Evolutionary conservation across 352 stramenopile species (phyloP), one percentile per base, ranked within the genome.

Genomic region (Aphanomyces stellatus): DNA sequence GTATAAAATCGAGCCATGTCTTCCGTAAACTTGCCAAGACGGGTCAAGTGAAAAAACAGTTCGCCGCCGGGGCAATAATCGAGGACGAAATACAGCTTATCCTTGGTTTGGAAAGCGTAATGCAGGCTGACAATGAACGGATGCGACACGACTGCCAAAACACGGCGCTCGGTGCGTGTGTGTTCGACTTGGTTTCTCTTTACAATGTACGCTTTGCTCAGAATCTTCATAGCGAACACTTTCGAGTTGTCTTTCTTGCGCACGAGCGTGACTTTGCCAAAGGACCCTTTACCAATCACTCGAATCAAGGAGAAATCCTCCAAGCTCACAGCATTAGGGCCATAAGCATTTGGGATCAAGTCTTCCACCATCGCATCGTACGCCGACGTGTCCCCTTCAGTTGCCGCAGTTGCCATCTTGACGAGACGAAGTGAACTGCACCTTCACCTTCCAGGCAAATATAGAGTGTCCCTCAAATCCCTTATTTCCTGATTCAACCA

Each of bases 31-130:
- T 96, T 89, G 74, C 95, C 84, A 78, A 98, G 96, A 40, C 91
- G 81, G 42, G 87, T 98, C 10, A 99, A 76, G 76, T 99, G 95
- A 78, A 98, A 98, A 73, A 99, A 99, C 31, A 99, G 81, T 73
- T 99, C 96, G 31, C 97, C 97, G 11, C 97, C 97, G 3, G 96
- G 88, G 75, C 96, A 98, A 64, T 99, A 99, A 77, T 99, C 97
- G 25, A 99, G 81, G 34, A 98, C 96, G 43, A 99, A 90, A 76
- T 98, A 99, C 28, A 99, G 82, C 76, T 99, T 99, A 63, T 94
- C 88, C 42, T 90, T 62, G n/a, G 90, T 98, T 81, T 99, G 96
- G 77, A 98, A 99, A 27, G 96, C 94, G 77, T 97, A 99, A 73
- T 98, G 91, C 41, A 99, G 79, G 40, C 95, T 96, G 63, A 98